phyloP scores from a whole-genome alignment of 306 rosid genomes.

The Crataegus laevigata region DNA sequence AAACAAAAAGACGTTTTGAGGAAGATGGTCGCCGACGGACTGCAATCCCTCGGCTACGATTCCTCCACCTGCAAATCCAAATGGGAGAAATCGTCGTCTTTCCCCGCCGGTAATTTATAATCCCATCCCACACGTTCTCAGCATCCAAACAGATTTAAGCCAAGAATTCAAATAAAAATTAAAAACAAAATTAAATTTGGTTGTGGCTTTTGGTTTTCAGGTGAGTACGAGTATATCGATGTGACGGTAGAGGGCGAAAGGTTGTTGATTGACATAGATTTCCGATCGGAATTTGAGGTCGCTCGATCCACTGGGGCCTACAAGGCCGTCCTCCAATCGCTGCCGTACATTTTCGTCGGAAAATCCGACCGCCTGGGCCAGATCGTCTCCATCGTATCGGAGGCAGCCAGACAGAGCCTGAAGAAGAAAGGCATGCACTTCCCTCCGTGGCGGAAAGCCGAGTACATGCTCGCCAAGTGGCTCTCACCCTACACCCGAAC shows the following conservation, averaged over 20 bases:
- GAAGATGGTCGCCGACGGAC: constrained; percentile 54
- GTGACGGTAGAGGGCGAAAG: constrained; percentile 71
- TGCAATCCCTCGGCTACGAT: constrained; percentile 66
- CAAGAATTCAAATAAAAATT: not conserved
- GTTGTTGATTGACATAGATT: constrained; percentile 73
- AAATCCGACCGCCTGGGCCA: constrained; percentile 74
- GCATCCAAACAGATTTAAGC: not conserved
- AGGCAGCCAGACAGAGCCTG: constrained; percentile 77
- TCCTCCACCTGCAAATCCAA: constrained; percentile 78
- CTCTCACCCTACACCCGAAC: constrained; percentile 55
- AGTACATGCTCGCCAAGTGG: constrained; percentile 92
- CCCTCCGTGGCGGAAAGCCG: constrained; percentile 95
- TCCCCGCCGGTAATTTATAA: constrained; percentile 61
- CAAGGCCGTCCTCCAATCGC: constrained; percentile 67
- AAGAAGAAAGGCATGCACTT: constrained; percentile 97
- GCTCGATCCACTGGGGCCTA: constrained; percentile 85
- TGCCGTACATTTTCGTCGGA: constrained; percentile 82
- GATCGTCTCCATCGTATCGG: constrained; percentile 64
- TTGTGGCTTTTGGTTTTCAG: constrained; percentile 34
- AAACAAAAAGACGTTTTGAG: constrained; percentile 71
- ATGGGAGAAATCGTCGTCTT: constrained; percentile 73
- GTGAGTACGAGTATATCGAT: constrained; percentile 90
- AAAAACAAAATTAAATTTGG: not conserved
- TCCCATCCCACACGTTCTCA: not conserved
- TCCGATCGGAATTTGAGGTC: constrained; percentile 90